Evolutionary conservation across 768 basidiomycete genomes (phyloP).

Genomic region (Mycena filopes): DNA sequence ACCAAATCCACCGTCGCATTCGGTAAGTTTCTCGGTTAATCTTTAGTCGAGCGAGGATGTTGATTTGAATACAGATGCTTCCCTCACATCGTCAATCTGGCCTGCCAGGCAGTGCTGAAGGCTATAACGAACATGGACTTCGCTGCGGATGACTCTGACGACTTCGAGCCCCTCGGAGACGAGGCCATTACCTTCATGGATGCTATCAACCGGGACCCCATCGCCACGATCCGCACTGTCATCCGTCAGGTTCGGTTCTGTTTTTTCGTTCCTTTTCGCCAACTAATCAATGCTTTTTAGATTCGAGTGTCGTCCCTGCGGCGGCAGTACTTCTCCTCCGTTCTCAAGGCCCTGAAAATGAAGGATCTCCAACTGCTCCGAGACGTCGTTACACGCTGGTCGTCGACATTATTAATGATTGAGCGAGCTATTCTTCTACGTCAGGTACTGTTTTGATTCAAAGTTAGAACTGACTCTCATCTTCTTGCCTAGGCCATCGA

Average conservation of each 20-base stretch:
- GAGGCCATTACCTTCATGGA: background rate
- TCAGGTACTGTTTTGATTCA: conserved; percentile 29
- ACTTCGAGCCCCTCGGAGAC: conserved; percentile 4
- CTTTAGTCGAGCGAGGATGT: no score
- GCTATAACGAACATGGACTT: conserved; percentile 23
- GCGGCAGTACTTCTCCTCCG: conserved; percentile 27
- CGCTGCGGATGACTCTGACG: conserved; percentile 3
- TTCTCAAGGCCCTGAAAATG: conserved; percentile 20
- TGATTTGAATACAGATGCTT: conserved; percentile 26
- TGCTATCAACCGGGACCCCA: conserved; percentile 8
- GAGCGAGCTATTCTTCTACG: conserved; percentile 39
- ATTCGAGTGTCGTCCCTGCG: conserved; percentile 30
- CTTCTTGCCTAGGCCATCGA: conserved; percentile 38
- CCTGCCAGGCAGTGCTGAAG: conserved; percentile 9
- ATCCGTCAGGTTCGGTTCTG: conserved; percentile 2
- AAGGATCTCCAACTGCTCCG: conserved; percentile 41
- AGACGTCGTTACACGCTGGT: conserved; percentile 45
- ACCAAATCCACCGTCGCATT: conserved; percentile 10
- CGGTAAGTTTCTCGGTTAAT: no score
- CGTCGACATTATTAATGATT: conserved; percentile 44
- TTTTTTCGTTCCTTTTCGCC: background rate
- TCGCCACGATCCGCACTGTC: conserved; percentile 16
- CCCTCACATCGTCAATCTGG: conserved; percentile 23
- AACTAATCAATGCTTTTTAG: conserved; percentile 1
- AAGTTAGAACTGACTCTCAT: no score